Conservation (phyloP, 78 protist genomes). For the Chrysochromulina tobinii region DNA sequence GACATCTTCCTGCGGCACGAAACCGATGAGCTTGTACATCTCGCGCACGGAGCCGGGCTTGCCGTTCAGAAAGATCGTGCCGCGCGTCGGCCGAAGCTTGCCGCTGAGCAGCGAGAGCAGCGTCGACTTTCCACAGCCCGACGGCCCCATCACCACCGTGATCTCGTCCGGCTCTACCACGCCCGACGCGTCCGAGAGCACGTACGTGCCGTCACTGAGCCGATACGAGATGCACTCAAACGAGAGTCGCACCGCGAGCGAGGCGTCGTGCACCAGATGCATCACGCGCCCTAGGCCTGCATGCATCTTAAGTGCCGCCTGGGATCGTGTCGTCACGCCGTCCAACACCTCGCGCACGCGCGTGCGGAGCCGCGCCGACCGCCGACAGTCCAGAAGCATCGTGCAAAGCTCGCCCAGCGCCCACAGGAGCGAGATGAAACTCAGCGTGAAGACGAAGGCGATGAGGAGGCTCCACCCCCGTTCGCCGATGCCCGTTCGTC, state of each 20-base stretch:
- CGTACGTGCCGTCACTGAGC: not conserved
- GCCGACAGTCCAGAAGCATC: no score
- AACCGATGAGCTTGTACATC: not conserved
- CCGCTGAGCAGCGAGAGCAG: not conserved
- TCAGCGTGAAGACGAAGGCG: no score
- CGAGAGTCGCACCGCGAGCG: not conserved
- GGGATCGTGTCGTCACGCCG: no score
- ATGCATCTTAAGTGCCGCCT: no score
- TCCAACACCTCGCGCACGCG: no score
- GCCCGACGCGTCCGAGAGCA: not conserved
- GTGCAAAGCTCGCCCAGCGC: no score
- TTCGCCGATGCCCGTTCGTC: no score
- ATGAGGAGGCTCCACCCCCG: no score
- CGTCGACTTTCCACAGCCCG: conserved; percentile 79
- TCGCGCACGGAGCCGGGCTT: not conserved
- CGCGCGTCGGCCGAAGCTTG: not conserved
- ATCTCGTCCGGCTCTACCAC: not conserved
- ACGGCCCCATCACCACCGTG: conserved; percentile 68
- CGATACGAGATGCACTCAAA: not conserved
- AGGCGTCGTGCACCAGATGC: not conserved
- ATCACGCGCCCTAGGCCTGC: not conserved
- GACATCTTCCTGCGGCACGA: not conserved
- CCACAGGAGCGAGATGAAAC: no score
- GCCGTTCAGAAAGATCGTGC: not conserved
- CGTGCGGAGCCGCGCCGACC: no score